Evolutionary conservation across 1,284 basidiomycete genomes (phyloP), one percentile per base, ranked within the genome.

Genomic region (Heterobasidion irregulare): DNA sequence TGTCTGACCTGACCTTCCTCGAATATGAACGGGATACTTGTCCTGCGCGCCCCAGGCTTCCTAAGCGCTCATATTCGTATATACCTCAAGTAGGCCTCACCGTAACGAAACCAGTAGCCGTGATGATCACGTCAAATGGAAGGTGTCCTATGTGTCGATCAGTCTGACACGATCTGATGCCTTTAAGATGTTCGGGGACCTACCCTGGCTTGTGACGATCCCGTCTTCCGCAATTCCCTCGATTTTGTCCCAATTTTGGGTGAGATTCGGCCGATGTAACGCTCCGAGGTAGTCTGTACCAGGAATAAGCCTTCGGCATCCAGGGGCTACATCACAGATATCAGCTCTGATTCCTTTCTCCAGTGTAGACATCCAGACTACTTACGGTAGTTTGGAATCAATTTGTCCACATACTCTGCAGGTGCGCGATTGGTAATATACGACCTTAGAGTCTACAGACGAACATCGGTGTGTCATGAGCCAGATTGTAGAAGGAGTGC

Each of bases 321-420:
- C 70, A 10, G 64, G 50, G 15, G 71, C 71, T 73, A 45, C 12
- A 53, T 1, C 35, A 44, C 10, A 9, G 26, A 8, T 35, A 36
- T 36, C 8, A 18, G 45, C 10, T 50, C 35, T n/a, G 10, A 50
- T 47, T 15, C 32, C 38, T 9, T n/a, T 35, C 35, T 47, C 13
- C 13, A 15, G 15, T 47, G 18, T n/a, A 6, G 35, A 45, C 49
- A 43, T 44, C 35, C 6, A 9, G 2, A 18, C 2, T 15, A 50
- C 73, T 47, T 54, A 75, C 77, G 66, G 58, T 75, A 79, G 15
- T 65, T 66, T 1, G 78, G 78, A 12, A 74, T 70, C 3, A 81
- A 59, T 8, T 65, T 55, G 1, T 69, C 56, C 48, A 70, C 70
- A 59, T 79, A 75, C 55, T 75, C 60, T 47, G 64, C 58, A 0